These are phyloP conservation scores for Pyricularia pennisetigena DNA, from an alignment of 2,329 filamentous ascomycete genomes.

Conservation along the genomic window DNA sequence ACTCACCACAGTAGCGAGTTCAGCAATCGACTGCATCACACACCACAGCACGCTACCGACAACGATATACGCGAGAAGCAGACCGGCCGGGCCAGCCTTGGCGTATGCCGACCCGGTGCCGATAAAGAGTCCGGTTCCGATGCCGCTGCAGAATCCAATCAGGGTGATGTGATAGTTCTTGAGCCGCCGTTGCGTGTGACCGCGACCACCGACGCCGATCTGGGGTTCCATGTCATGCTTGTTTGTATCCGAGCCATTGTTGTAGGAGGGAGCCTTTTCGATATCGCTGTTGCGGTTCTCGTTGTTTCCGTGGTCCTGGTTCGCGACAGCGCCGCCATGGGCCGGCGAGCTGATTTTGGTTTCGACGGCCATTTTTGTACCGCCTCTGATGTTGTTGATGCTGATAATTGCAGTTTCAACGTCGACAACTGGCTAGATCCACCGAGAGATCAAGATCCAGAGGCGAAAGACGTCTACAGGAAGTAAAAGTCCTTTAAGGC, in stretches of 20 bases:
- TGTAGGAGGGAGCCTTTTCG: background rate
- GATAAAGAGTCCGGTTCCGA: background rate
- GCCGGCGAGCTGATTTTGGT: background rate
- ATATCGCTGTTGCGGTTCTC: background rate
- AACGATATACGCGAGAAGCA: background rate
- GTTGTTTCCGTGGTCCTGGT: background rate
- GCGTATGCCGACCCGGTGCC: background rate
- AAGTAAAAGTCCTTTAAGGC: background rate
- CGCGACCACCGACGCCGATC: background rate
- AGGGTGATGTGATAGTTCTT: background rate
- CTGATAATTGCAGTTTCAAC: background rate
- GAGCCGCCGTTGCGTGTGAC: background rate
- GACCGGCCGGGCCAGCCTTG: background rate
- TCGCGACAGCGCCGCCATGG: background rate
- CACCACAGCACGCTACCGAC: background rate
- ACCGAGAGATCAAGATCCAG: background rate
- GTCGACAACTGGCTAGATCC: background rate
- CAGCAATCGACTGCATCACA: background rate
- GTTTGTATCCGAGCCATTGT: background rate
- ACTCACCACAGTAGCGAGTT: background rate
- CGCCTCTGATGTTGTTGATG: background rate
- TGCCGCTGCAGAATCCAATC: background rate
- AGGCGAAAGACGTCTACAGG: background rate
- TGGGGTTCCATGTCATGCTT: background rate
- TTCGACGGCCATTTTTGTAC: background rate